Evolutionary conservation across 2,329 filamentous ascomycete genomes (phyloP).

Genomic region (Penicillium sclerotigenum): DNA sequence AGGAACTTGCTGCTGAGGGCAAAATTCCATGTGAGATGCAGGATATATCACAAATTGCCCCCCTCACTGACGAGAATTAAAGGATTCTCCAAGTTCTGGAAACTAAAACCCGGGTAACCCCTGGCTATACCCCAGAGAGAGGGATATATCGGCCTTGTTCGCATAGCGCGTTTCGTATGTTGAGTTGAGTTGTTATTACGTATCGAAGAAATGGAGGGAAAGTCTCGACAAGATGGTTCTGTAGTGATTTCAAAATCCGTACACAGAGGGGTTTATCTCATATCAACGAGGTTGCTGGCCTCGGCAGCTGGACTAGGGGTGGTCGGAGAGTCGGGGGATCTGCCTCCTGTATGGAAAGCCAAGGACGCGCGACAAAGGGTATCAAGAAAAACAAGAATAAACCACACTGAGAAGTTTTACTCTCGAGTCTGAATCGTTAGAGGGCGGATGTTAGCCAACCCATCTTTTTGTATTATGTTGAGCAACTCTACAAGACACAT

Average conservation of each 20-base stretch:
- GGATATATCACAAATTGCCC: neutral
- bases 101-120: neutral
- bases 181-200: neutral
- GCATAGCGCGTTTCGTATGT: neutral
- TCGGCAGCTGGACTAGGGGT: neutral
- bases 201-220: neutral
- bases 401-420: neutral
- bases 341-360: neutral
- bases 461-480: neutral
- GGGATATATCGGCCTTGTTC: neutral
- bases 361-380: neutral
- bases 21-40: neutral
- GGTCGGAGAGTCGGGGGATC: neutral
- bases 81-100: neutral
- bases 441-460: neutral
- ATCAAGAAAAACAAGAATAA: neutral
- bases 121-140: neutral
- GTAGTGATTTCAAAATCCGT: neutral
- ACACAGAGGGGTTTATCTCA: neutral
- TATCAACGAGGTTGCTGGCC: neutral
- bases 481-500: conserved; percentile 7
- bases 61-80: too few relatives aligned
- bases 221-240: neutral
- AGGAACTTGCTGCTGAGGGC: neutral
- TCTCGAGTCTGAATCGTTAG: conserved; percentile 4